These are phyloP conservation scores for Solanum clarkiae DNA, from an alignment of 257 asterid genomes.

Conservation along the genomic window DNA sequence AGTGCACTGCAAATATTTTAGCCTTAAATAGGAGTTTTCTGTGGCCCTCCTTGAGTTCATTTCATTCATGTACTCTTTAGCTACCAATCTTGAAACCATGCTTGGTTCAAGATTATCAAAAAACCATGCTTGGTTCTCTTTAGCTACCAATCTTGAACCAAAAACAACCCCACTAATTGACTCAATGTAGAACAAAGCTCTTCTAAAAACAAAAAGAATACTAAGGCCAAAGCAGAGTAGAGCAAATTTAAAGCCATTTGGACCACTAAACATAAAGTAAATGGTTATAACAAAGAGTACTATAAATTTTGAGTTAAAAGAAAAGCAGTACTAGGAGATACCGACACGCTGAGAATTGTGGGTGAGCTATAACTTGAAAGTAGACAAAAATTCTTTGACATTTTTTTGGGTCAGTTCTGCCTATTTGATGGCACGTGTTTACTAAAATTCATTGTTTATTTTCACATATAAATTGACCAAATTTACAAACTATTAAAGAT, in stretches of 20 bases:
- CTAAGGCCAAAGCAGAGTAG: slow-evolving; percentile 4
- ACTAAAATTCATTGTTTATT: neutral
- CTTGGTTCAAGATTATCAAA: too few species aligned
- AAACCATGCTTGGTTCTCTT: slow-evolving; percentile 53
- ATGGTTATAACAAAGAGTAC: slow-evolving; percentile 1
- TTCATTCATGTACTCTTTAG: too few species aligned
- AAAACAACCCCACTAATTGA: slow-evolving; percentile 22
- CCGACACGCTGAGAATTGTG: slow-evolving; percentile 51
- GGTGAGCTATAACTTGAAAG: slow-evolving; percentile 71
- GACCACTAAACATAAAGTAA: neutral
- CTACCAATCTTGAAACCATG: too few species aligned
- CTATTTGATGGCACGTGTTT: neutral
- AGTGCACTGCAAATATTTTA: too few species aligned
- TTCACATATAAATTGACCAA: neutral
- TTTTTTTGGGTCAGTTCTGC: neutral
- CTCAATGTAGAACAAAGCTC: neutral
- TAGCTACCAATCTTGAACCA: slow-evolving; percentile 55
- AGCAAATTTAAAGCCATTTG: slow-evolving; percentile 7
- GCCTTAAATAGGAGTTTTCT: too few species aligned
- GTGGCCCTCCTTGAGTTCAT: too few species aligned
- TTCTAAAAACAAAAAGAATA: slow-evolving; percentile 6
- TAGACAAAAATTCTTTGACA: neutral
- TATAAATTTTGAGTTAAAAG: neutral
- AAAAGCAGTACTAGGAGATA: slow-evolving; percentile 2
- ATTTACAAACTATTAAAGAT: neutral